Percentiles rank a stretch among this genome's conserved stretches.
phyloP scores from a whole-genome alignment of 192 early-diverging fungal genomes.

The Coemansia asiatica region DNA sequence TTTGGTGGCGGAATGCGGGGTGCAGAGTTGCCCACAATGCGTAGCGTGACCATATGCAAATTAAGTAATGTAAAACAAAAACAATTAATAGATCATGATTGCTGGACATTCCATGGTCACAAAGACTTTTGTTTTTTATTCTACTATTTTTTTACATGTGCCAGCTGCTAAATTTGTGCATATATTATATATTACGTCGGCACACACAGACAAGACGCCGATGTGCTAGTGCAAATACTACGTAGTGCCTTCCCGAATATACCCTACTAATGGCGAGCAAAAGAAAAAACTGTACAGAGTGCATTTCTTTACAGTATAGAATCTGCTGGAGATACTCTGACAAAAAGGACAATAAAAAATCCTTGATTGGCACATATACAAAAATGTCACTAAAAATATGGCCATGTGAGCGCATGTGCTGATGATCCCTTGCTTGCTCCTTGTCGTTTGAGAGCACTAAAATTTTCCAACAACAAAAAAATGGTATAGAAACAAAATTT shows the following conservation, averaged over 20 bases:
- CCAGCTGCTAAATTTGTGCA: not conserved
- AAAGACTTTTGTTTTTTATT: too few species aligned
- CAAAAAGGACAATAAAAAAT: not conserved
- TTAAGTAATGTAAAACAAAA: not conserved
- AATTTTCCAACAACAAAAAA: too few species aligned
- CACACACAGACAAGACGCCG: not conserved
- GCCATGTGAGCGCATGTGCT: not conserved
- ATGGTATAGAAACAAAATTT: too few species aligned
- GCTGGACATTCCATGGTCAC: not conserved
- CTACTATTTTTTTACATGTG: not conserved
- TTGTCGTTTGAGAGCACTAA: too few species aligned
- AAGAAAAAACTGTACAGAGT: not conserved
- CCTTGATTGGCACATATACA: not conserved
- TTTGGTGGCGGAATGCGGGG: not conserved
- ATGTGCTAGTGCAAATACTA: too few species aligned
- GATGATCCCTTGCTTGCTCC: not conserved
- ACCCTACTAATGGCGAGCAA: too few species aligned
- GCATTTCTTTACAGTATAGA: too few species aligned
- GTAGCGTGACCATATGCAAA: not conserved
- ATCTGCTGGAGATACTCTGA: not conserved
- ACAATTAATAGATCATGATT: not conserved
- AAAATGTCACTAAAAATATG: not conserved
- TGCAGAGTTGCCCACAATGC: not conserved
- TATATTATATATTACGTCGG: not conserved
- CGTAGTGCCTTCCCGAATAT: too few species aligned